These are phyloP conservation scores for Blastobotrys aristatus DNA, from an alignment of 1,139 yeast species.

Conservation along the genomic window DNA sequence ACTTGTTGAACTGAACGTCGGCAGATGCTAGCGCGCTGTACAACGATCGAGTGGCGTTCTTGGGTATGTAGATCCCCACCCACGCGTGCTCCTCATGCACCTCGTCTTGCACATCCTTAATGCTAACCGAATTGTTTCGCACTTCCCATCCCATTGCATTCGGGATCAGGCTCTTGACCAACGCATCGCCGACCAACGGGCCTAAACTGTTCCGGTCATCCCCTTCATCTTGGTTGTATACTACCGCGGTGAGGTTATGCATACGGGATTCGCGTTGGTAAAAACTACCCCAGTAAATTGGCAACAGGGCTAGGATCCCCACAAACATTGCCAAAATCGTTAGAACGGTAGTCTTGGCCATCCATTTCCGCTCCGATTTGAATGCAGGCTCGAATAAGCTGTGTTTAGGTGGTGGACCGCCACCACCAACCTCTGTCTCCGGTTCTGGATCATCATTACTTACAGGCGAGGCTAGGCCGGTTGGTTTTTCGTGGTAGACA, in stretches of 20 bases:
- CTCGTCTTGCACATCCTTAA: conserved; percentile 15
- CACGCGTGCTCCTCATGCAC: conserved; percentile 24
- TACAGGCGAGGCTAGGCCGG: too few relatives aligned
- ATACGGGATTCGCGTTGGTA: conserved; percentile 40
- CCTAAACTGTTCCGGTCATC: conserved; percentile 25
- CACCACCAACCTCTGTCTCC: too few relatives aligned
- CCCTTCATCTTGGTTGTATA: conserved; percentile 43
- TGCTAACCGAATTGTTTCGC: conserved; percentile 26
- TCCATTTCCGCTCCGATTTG: not conserved
- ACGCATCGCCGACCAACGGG: conserved; percentile 36
- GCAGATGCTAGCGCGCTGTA: conserved; percentile 18
- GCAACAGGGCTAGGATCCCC: conserved; percentile 34
- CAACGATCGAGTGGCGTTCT: conserved; percentile 25
- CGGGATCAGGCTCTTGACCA: conserved; percentile 27
- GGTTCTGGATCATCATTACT: too few relatives aligned
- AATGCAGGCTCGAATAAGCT: not conserved
- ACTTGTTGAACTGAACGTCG: conserved; percentile 14
- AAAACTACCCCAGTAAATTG: conserved; percentile 59
- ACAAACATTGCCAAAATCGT: conserved; percentile 4
- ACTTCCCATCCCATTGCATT: conserved; percentile 28
- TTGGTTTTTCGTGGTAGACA: too few relatives aligned
- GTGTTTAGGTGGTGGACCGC: conserved; percentile 3
- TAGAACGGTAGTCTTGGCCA: not conserved
- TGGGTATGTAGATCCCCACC: conserved; percentile 24
- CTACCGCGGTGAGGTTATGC: conserved; percentile 42